Conservation (phyloP, 352 stramenopile species). For the Plasmopara halstedii region DNA sequence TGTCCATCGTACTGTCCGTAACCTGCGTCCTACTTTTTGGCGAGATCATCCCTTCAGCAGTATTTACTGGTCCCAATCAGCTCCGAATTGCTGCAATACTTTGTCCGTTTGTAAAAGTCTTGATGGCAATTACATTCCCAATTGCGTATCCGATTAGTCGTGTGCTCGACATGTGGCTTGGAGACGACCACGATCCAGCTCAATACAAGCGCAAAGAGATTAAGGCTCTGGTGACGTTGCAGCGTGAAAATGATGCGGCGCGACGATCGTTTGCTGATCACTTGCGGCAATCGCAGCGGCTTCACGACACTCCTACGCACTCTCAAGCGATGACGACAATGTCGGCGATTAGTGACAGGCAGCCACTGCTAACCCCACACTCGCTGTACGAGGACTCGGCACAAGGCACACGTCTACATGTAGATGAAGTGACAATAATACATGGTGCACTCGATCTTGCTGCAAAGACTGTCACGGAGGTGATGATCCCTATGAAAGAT, state of each 20-base stretch:
- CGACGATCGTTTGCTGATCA: conserved; percentile 28
- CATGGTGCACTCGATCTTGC: conserved; percentile 86
- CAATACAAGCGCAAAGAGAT: conserved; percentile 89
- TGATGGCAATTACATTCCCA: conserved; percentile 85
- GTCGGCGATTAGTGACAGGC: conserved; percentile 24
- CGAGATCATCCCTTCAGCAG: conserved; percentile 93
- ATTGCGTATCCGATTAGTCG: conserved; percentile 88
- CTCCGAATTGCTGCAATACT: conserved; percentile 82
- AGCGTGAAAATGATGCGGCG: conserved; percentile 43
- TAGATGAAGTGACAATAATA: conserved; percentile 90
- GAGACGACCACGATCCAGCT: conserved; percentile 61
- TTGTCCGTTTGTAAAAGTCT: conserved; percentile 70
- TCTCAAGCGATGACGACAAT: conserved; percentile 18
- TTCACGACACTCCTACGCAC: conserved; percentile 9
- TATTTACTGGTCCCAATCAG: conserved; percentile 94
- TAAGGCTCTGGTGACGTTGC: conserved; percentile 77
- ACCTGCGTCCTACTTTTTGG: conserved; percentile 94
- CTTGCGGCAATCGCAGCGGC: conserved; percentile 25
- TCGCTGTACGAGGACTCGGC: conserved; percentile 35
- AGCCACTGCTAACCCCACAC: conserved; percentile 26
- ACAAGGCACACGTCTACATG: conserved; percentile 48
- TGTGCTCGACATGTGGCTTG: conserved; percentile 86
- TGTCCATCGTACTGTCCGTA: conserved; percentile 94
- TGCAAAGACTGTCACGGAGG: conserved; percentile 75
- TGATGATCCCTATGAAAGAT: conserved; percentile 84